Conservation (phyloP, 192 early-diverging fungal genomes). For the Coemansia sp. region DNA sequence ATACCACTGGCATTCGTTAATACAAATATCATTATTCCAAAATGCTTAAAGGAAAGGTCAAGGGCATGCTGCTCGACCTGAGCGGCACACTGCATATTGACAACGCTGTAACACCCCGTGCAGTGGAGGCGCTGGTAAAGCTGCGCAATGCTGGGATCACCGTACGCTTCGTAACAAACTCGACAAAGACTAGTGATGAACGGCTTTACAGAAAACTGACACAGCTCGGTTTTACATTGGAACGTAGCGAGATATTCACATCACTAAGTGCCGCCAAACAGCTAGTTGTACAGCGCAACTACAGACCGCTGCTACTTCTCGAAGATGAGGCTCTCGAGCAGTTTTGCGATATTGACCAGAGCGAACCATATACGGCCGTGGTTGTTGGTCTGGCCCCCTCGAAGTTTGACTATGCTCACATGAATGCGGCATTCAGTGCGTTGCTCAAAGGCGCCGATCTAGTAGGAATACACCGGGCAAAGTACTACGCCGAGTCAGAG, state of each 20-base stretch:
- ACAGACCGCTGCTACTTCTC: conserved; percentile 74
- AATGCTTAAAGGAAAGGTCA: conserved; percentile 10
- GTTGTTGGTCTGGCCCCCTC: conserved; percentile 80
- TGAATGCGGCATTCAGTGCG: conserved; percentile 77
- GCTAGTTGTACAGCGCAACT: conserved; percentile 51
- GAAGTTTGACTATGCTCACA: conserved; percentile 44
- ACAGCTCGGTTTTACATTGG: conserved; percentile 67
- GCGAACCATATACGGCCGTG: conserved; percentile 67
- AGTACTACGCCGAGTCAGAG: conserved; percentile 66
- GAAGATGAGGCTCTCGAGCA: conserved; percentile 69
- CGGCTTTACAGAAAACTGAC: conserved; percentile 58
- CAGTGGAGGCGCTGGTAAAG: conserved; percentile 61
- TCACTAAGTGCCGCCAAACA: conserved; percentile 74
- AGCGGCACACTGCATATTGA: conserved; percentile 80
- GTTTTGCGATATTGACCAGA: conserved; percentile 59
- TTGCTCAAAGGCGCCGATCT: conserved; percentile 60
- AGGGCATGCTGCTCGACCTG: conserved; percentile 72
- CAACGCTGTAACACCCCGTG: conserved; percentile 59
- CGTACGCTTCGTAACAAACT: conserved; percentile 83
- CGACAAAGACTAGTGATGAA: conserved; percentile 70
- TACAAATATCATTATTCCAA: background rate
- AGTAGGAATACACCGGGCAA: conserved; percentile 81
- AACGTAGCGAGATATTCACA: conserved; percentile 65
- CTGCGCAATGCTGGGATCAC: conserved; percentile 59
- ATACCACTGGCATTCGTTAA: no score